phyloP scores from a whole-genome alignment of 2,329 filamentous ascomycete species.

The Apiospora phragmitis region DNA sequence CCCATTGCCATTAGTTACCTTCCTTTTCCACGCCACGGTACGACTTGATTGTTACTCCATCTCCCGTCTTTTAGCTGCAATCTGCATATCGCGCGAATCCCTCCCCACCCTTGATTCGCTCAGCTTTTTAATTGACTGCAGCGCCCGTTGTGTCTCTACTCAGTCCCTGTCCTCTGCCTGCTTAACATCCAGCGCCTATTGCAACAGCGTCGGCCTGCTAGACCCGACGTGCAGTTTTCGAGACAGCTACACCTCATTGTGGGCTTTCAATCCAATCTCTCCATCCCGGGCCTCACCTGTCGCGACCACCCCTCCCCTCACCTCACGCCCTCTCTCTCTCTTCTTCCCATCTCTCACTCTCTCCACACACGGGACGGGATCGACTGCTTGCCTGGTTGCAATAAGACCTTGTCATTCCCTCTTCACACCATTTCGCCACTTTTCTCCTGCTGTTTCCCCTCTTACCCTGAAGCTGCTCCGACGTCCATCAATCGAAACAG shows the following conservation, averaged over 20 bases:
- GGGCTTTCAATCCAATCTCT: background rate
- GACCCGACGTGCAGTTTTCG: slow-evolving; percentile 28
- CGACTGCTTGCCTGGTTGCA: slow-evolving; percentile 20
- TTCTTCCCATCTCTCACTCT: background rate
- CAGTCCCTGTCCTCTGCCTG: slow-evolving; percentile 17
- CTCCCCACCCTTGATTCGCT: background rate
- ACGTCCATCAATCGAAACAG: slow-evolving; percentile 9
- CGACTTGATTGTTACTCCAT: slow-evolving; percentile 17
- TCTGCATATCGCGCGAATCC: background rate
- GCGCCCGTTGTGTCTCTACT: background rate
- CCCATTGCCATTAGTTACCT: slow-evolving; percentile 22
- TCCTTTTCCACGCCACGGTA: slow-evolving; percentile 14
- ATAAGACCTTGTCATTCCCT: slow-evolving; percentile 35
- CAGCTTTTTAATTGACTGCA: slow-evolving; percentile 8
- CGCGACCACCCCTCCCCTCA: slow-evolving; percentile 27
- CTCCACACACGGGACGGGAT: slow-evolving; percentile 10
- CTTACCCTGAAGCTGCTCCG: slow-evolving; percentile 15
- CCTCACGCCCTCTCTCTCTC: slow-evolving; percentile 10
- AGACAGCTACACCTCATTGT: slow-evolving; percentile 22
- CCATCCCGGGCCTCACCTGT: slow-evolving; percentile 24
- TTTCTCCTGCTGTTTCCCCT: slow-evolving; percentile 26
- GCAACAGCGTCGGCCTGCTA: slow-evolving; percentile 25
- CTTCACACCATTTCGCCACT: slow-evolving; percentile 29
- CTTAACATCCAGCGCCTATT: slow-evolving; percentile 28
- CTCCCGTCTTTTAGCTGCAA: slow-evolving; percentile 12